These are phyloP conservation scores for Symbiodinium natans DNA, from an alignment of 73 alveolate genomes.

Conservation along the genomic window DNA sequence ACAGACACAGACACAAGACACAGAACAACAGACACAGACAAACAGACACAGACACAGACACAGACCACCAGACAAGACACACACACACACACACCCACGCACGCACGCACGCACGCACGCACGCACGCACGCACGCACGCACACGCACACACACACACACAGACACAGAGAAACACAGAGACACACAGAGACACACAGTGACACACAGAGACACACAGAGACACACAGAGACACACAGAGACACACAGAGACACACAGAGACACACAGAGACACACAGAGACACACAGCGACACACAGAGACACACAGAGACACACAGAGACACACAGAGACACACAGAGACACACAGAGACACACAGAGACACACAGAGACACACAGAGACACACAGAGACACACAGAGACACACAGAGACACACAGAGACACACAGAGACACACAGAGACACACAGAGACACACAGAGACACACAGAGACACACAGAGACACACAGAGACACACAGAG, in stretches of 20 bases:
- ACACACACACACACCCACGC: no score
- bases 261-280: conserved; percentile 31
- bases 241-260: conserved; percentile 40
- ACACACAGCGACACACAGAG: no score
- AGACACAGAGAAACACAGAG: conserved; percentile 32
- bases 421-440: conserved; percentile 40
- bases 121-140: conserved; percentile 4
- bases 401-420: conserved; percentile 40
- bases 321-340: conserved; percentile 32
- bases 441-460: conserved; percentile 40
- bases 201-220: conserved; percentile 44
- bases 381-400: conserved; percentile 40
- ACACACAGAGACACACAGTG: conserved; percentile 38
- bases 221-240: conserved; percentile 40
- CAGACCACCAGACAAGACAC: not conserved
- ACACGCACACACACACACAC: conserved; percentile 24
- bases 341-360: conserved; percentile 44
- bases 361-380: conserved; percentile 38
- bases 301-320: conserved; percentile 31
- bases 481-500: conserved; percentile 44
- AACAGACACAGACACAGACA: no score
- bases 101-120: conserved; percentile 10
- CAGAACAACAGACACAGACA: no score
- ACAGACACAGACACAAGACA: no score
- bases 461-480: conserved; percentile 49